Base-by-base conservation (phyloP, 768 basidiomycete species). In the Boletus insuetus region DNA sequence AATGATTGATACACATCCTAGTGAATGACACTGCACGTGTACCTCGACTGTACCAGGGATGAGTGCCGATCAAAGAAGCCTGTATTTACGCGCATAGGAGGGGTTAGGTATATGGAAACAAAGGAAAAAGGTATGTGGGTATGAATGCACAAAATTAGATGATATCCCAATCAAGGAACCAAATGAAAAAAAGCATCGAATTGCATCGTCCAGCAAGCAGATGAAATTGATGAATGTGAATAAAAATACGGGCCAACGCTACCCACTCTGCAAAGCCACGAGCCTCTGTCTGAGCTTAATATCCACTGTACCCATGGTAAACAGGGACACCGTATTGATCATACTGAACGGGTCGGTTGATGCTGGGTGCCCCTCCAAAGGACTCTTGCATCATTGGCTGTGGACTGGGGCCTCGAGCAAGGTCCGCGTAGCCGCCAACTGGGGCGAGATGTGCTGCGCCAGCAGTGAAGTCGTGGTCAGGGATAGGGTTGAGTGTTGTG, bases 361-460 rank as follows among this genome's bases (percentile, higher is more conserved):
- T 67, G 45, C 69, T 79, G 8, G 75, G 75, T 20, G 73, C 73
- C 35, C 59, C 70, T 34, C 59, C 56, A 20, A 76, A 63, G 29
- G 65, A 44, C 58, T 80, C 73, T 43, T 72, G 69, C 78, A 80
- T 77, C 65, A 68, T 72, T 17, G 88, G 89, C 58, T 81, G 80
- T 17, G 86, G 83, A 71, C 83, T 87, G 10, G 84, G 76, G 32
- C 87, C 90, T 58, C 90, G 87, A 53, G 88, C 80, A 45, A 91
- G 79, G 67, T 92, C 89, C 45, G 89, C 91, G 63, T 93, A 93
- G 20, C 88, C 89, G 54, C 87, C 89, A 53, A 88, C 82, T 24
- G 87, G 82, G 14, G 84, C 83, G 43, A 85, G 76, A 47, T 73
- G 65, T 16, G 77, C 58, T 24, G 83, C 66, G 24, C 83, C 84